Conservation (phyloP, 768 basidiomycete genomes). For the Lactarius vividus region DNA sequence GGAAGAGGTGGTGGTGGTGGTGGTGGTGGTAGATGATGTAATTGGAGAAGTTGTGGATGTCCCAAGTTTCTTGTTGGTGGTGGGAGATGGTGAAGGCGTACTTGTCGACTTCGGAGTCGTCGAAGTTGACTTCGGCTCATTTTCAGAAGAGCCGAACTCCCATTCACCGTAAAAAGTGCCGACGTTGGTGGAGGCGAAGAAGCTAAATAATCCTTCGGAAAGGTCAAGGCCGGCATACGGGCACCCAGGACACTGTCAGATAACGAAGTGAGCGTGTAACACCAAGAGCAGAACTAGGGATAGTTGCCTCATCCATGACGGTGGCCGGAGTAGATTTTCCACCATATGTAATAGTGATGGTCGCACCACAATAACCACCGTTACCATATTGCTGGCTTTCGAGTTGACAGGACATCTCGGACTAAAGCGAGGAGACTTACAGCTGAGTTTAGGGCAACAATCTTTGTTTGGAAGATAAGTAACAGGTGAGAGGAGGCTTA, state of each 20-base stretch:
- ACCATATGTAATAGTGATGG: slow-evolving; percentile 37
- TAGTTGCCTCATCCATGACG: slow-evolving; percentile 34
- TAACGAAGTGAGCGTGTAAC: not conserved
- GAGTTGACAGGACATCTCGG: not conserved
- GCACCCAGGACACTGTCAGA: slow-evolving; percentile 57
- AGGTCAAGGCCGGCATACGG: slow-evolving; percentile 58
- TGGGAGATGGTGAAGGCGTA: not conserved
- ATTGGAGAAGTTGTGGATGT: not conserved
- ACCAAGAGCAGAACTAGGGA: not conserved
- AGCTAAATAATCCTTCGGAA: slow-evolving; percentile 54
- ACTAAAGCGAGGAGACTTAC: not conserved
- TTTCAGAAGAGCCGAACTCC: slow-evolving; percentile 36
- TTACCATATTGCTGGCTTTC: slow-evolving; percentile 30
- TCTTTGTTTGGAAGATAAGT: slow-evolving; percentile 35
- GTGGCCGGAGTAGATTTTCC: slow-evolving; percentile 36
- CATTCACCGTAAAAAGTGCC: slow-evolving; percentile 54
- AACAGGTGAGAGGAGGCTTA: not conserved
- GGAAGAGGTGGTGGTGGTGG: not conserved
- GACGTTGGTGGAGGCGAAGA: slow-evolving; percentile 41
- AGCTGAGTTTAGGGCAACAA: slow-evolving; percentile 49
- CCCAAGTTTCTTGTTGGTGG: not conserved
- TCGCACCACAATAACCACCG: slow-evolving; percentile 35
- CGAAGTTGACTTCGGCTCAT: not conserved
- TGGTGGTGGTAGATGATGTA: not conserved
- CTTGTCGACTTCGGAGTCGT: not conserved